These are phyloP conservation scores for Eucalyptus tenuipes DNA, from an alignment of 345 rosid genomes.

Conservation along the genomic window DNA sequence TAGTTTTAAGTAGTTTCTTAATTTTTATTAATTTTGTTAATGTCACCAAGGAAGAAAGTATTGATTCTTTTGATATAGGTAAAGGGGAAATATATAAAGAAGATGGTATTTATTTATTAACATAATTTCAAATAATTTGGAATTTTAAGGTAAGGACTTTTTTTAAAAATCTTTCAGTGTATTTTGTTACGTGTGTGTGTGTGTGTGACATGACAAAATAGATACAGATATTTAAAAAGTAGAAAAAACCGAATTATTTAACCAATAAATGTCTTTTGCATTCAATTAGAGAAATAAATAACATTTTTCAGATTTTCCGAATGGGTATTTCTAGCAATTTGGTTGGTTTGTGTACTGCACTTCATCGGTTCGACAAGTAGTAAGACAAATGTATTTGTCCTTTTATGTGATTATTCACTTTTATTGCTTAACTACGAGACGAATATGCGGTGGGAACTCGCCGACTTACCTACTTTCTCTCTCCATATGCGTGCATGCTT, in stretches of 20 bases:
- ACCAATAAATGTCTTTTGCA: background rate
- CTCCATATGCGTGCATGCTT: background rate
- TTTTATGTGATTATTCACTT: background rate
- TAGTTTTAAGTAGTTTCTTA: background rate
- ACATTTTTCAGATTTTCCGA: background rate
- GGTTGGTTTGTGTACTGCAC: background rate
- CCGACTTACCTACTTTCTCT: background rate
- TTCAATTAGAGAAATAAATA: background rate
- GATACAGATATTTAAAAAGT: background rate
- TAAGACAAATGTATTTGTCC: background rate
- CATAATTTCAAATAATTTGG: background rate
- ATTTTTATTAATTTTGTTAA: background rate
- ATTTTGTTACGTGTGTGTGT: background rate
- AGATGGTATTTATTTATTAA: background rate
- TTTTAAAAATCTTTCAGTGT: background rate
- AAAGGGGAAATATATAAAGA: background rate
- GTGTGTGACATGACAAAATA: background rate
- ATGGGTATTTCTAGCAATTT: background rate
- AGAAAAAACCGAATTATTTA: background rate
- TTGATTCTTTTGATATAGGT: background rate
- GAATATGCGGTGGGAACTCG: background rate
- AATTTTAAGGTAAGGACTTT: background rate
- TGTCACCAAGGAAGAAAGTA: background rate
- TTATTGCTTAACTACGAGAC: background rate
- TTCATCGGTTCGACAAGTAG: background rate